A percentile compares a stretch with the other conserved stretches of the same genome.
Conservation (phyloP, 257 asterid genomes). For the Rhazya stricta region DNA sequence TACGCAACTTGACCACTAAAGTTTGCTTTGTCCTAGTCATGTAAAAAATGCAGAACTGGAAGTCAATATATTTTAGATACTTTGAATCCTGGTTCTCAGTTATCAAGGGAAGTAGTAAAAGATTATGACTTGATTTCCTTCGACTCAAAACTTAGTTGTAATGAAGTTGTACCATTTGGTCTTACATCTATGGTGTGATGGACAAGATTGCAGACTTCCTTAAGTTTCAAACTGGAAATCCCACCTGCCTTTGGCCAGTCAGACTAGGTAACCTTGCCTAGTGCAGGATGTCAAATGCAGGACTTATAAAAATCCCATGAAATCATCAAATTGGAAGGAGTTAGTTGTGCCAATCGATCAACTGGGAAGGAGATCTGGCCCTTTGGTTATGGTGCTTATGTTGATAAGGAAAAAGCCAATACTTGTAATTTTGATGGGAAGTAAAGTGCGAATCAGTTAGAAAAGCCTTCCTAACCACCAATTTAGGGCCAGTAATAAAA, state of each 20-base stretch:
- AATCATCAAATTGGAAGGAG: neutral
- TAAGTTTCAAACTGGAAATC: neutral
- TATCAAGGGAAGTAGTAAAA: neutral
- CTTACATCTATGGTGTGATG: neutral
- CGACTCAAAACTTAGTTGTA: neutral
- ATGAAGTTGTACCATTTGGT: neutral
- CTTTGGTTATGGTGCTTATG: neutral
- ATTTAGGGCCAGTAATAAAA: conserved; percentile 21
- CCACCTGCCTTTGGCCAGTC: neutral
- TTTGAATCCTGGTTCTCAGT: neutral
- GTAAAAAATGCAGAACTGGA: neutral
- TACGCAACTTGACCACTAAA: neutral
- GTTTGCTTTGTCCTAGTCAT: neutral
- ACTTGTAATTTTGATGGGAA: conserved; percentile 7
- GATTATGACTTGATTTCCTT: neutral
- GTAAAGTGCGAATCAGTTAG: conserved; percentile 8
- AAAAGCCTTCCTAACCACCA: conserved; percentile 19
- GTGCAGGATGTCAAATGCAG: neutral
- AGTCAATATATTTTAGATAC: neutral
- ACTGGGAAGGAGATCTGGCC: conserved; percentile 12
- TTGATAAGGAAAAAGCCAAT: conserved; percentile 1
- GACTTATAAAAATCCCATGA: neutral
- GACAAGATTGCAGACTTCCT: neutral
- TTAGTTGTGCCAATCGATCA: conserved; percentile 8
- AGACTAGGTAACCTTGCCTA: neutral